A percentile compares a stretch with the other conserved stretches of the same genome.
Conservation (phyloP, 179 eudicot genomes). For the Patellifolia procumbens region DNA sequence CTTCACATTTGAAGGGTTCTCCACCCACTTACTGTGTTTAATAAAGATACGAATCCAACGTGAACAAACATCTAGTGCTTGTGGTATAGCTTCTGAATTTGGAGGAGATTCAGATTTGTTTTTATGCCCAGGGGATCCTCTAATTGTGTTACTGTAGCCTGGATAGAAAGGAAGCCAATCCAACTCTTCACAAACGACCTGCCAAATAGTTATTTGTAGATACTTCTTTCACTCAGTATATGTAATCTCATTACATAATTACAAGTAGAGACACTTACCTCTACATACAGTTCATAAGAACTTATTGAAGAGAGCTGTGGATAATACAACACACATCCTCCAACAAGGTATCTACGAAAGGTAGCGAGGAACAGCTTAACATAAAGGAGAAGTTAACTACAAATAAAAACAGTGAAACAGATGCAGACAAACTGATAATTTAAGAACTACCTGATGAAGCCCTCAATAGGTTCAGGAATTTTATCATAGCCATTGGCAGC, state of each 20-base stretch:
- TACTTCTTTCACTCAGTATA: slow-evolving; percentile 12
- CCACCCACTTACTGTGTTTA: slow-evolving; percentile 90
- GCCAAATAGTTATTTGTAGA: slow-evolving; percentile 18
- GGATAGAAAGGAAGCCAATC: slow-evolving; percentile 98
- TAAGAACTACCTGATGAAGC: slow-evolving; percentile 61
- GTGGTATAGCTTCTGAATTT: slow-evolving; percentile 68
- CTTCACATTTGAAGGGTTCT: slow-evolving; percentile 84
- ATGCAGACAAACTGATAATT: not conserved
- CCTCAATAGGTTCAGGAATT: slow-evolving; percentile 69
- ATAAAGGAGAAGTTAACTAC: slow-evolving; percentile 7
- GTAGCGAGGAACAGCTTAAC: slow-evolving; percentile 5
- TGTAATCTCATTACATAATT: not conserved
- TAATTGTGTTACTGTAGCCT: slow-evolving; percentile 56
- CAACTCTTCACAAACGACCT: slow-evolving; percentile 98
- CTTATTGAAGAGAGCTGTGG: slow-evolving; percentile 95
- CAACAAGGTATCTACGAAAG: slow-evolving; percentile 67
- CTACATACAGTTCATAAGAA: slow-evolving; percentile 94
- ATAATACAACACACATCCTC: slow-evolving; percentile 90
- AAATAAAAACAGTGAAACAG: not conserved
- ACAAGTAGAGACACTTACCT: slow-evolving; percentile 57
- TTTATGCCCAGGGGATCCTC: slow-evolving; percentile 53
- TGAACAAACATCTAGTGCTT: slow-evolving; percentile 77
- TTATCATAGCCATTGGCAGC: slow-evolving; percentile 71
- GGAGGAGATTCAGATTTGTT: slow-evolving; percentile 56
- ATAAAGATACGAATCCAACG: slow-evolving; percentile 84